Base-by-base conservation (phyloP, 2,329 filamentous ascomycete species). In the Whalleya microplaca region DNA sequence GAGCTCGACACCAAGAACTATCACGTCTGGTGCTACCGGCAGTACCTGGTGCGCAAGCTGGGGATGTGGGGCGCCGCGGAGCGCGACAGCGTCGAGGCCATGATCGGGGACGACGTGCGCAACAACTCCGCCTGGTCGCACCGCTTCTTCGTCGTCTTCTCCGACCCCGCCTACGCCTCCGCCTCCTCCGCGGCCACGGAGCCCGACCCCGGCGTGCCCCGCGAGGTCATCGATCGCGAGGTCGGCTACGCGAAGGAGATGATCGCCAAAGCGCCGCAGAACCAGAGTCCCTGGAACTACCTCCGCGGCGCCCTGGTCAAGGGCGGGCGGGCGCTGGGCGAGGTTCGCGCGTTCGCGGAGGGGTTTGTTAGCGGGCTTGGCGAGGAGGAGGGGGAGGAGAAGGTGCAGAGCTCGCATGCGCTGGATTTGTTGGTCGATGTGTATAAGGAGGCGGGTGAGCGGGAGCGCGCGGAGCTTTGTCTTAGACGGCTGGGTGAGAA, bases 71-170 rank as follows among this genome's bases (percentile, higher is more conserved):
- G 58, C 41, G 64, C 62, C 72, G 79, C 81, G 46, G 87, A 99
- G 79, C 78, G 96, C 19, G 74, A 79, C 49, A 86, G 88, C 57
- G 85, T 91, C 32, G 89, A 95, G 70, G 75, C 76, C 41, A 83
- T 96, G 72, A 83, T 99, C 55, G 79, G 85, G 55, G 79, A 85
- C 32, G 95, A 99, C 73, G 86, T 98, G 57, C 84, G 93, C 69
- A 99, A 99, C 78, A 99, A 99, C 74, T 95, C 90, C 44, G 95
- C 94, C 16, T 99, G 95, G 95, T 96, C 94, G 64, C 94, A 99
- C 78, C 88, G 95, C 49, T 98, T 95, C 80, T 96, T 94, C 73
- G 73, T 98, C n/a, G 86, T 94, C 18, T 96, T 97, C 64, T 83
- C 84, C 71, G 78, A 82, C 79, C 88, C 80, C 19, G 77, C 65